Base-by-base conservation (phyloP, 2,329 filamentous ascomycete species). In the Rutstroemia sp. region DNA sequence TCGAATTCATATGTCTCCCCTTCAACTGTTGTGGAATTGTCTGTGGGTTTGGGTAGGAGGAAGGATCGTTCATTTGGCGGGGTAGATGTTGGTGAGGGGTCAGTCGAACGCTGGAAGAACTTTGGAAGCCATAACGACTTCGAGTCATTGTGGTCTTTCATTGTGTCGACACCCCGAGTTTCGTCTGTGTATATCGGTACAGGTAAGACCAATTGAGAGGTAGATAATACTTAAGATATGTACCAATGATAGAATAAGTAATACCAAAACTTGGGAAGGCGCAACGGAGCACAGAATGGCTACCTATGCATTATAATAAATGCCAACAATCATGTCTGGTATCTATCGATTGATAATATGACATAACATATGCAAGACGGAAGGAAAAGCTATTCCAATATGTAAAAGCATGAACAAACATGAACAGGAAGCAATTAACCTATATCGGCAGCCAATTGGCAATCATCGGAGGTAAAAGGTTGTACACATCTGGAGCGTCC, bases 1-100 rank as follows among this genome's bases (percentile, higher is more conserved):
- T 63, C 58, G 9, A 65, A 44, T 49, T 65, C 62, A 56, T 63
- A 67, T 2, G 60, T 63, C 54, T 64, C 62, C 25, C 63, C 64
- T 49, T 63, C 61, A 44, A 58, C 54, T 25, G 54, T 53, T 14
- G 55, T 58, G 25, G 53, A 41, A 14, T 56, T 56, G 39, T 48
- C 21, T 9, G 47, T 37, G 1, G 59, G 59, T 55, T 62, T 62
- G 19, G 62, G 62, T 4, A 70, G 48, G 44, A 70, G 65, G 21
- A 63, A 54, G 8, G 67, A 61, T n/a, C 61, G 65, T 49, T 70
- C 68, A 56, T 66, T 64, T 63, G 67, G 62, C 34, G 62, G 59
- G 39, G 62, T 65, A 56, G 60, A 56, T 12, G 51, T 57, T 21
- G 64, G 58, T 12, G 58, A 47, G 10, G 56, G 42, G 46, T 59